Percentiles rank a stretch among this genome's conserved stretches.
Evolutionary conservation across 2,329 filamentous ascomycete genomes (phyloP).

Genomic region (Ophiostoma perfectum): DNA sequence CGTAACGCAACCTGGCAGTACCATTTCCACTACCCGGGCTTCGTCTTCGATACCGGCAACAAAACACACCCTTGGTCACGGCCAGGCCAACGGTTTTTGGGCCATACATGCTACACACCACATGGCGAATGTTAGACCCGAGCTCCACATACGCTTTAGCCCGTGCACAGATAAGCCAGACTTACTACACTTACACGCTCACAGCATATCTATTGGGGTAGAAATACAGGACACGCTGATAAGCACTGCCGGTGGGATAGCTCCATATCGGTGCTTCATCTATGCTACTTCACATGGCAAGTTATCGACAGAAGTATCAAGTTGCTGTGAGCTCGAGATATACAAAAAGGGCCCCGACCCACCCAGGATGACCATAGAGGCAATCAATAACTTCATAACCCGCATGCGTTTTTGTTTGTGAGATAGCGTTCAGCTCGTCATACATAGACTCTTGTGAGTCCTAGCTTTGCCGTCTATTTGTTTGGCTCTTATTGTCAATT

Average conservation of each 20-base stretch:
- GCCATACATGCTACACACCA: too few species aligned
- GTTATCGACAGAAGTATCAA: background rate
- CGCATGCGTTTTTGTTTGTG: background rate
- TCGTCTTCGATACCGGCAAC: background rate
- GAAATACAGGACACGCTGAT: background rate
- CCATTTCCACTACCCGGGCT: background rate
- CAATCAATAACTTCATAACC: background rate
- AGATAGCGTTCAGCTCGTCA: background rate
- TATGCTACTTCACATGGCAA: background rate
- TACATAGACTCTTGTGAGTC: background rate
- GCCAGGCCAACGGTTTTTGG: background rate
- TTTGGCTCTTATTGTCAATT: too few species aligned
- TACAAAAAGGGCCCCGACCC: conserved; percentile 5
- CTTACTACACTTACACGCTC: conserved; percentile 9
- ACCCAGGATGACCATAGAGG: background rate
- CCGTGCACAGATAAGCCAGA: background rate
- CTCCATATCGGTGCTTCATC: background rate
- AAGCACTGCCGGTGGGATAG: background rate
- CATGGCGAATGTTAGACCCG: background rate
- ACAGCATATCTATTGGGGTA: conserved; percentile 6
- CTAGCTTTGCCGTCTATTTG: too few species aligned
- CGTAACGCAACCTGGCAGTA: background rate
- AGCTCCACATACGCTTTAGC: background rate
- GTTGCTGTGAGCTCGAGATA: background rate
- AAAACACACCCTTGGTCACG: background rate